Evolutionary conservation across 768 basidiomycete species (phyloP), one percentile per base, ranked within the genome.

Genomic region (Coprinellus micaceus): DNA sequence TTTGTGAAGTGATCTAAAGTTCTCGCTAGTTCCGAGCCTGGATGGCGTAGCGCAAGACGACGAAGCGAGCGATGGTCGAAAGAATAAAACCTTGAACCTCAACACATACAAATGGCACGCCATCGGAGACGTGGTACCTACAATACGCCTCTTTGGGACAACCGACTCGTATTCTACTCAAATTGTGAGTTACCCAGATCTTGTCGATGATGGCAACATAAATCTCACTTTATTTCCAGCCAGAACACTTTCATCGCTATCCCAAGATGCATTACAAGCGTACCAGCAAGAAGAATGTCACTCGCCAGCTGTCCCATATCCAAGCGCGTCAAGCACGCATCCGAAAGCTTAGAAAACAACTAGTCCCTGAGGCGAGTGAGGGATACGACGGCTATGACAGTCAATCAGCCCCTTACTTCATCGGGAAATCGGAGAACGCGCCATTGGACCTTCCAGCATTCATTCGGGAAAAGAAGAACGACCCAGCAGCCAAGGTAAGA

Each of bases 121-220:
- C 22, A 25, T 56, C 21, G 54, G 46, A 12, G 54, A 56, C 19
- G 46, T 48, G 9, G 21, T 40, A 11, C 30, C 29, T 17, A 22
- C 30, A 10, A 56, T 56, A 15, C 9, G 22, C 30, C 19, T 13
- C 19, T 56, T 49, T 49, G 54, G 54, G 17, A 49, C 46, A 2
- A 56, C 54, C 15, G 46, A 56, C 46, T 56, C 54, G 10, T 40
- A 6, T 45, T 58, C 44, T 66, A 67, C 63, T 60, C 21, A 43
- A 64, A 74, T 28, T 11, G 47, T 49, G 25, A 22, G 47, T 45
- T n/a, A 7, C 21, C 9, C 17, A 10, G n/a, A n/a, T n/a, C n/a
- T 19, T n/a, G 10, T 10, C 17, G 19, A 37, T 37, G 36, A 37
- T 9, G 36, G 9, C 36, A 17, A 37, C 9, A 17, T 17, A 9